These are phyloP conservation scores for Mycena capillaripes DNA, from an alignment of 768 basidiomycete species.

Conservation along the genomic window DNA sequence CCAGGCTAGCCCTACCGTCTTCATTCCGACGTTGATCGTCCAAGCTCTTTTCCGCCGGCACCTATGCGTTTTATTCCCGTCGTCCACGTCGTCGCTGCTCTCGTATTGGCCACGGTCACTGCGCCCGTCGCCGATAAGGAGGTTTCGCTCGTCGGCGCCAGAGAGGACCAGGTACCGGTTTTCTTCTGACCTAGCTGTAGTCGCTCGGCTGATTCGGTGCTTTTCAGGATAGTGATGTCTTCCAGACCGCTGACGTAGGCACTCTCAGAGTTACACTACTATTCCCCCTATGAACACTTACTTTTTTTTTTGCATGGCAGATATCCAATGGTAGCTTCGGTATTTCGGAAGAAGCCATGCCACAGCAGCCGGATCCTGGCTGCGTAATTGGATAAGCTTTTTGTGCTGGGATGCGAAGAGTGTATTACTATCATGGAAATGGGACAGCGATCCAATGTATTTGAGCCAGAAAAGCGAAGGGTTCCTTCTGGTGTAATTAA, in stretches of 20 bases:
- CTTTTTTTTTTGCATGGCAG: neutral
- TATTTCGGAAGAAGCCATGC: neutral
- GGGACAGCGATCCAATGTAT: no score
- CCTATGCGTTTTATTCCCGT: conserved; percentile 22
- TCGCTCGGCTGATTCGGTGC: neutral
- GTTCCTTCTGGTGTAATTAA: no score
- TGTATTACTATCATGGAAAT: neutral
- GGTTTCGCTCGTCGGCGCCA: no score
- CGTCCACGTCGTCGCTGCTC: conserved; percentile 1
- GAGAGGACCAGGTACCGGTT: neutral
- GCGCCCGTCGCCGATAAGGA: neutral
- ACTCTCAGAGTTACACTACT: neutral
- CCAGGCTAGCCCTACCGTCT: neutral
- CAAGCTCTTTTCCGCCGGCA: neutral
- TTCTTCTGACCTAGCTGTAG: neutral
- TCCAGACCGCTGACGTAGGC: neutral
- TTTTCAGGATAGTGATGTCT: neutral
- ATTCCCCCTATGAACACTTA: neutral
- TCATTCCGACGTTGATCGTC: conserved; percentile 13
- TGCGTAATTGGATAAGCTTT: neutral
- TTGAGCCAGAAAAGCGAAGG: no score
- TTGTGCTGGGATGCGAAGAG: no score
- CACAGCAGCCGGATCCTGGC: neutral
- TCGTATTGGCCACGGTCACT: conserved; percentile 6
- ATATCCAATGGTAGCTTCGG: neutral